Conservation (phyloP, 208 protist species). For the Naegleria gruberi region DNA sequence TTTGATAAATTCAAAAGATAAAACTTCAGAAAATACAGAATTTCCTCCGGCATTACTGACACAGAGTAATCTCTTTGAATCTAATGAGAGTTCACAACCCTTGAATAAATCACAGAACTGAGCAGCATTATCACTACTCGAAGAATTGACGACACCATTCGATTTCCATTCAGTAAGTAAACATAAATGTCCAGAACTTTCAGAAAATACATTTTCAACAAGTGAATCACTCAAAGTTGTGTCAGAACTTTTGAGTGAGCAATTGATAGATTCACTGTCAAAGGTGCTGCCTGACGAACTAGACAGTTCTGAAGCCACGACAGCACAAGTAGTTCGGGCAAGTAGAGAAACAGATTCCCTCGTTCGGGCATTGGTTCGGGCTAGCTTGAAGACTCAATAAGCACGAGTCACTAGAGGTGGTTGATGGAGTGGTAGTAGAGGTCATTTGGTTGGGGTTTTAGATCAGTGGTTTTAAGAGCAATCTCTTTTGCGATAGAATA, state of each 20-base stretch:
- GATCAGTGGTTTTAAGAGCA: too few relatives aligned
- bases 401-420: too few relatives aligned
- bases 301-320: too few relatives aligned
- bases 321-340: not conserved
- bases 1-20: conserved; percentile 43
- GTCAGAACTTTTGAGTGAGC: too few relatives aligned
- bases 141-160: not conserved
- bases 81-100: not conserved
- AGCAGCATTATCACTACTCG: not conserved
- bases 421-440: too few relatives aligned
- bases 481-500: too few relatives aligned
- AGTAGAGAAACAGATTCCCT: not conserved
- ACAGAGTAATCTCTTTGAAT: conserved; percentile 22
- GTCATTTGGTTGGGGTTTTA: too few relatives aligned
- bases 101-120: not conserved
- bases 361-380: too few relatives aligned
- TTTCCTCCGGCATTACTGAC: conserved; percentile 49
- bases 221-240: not conserved
- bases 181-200: not conserved
- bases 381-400: too few relatives aligned
- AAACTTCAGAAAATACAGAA: conserved; percentile 41
- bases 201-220: not conserved
- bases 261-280: too few relatives aligned
- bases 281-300: too few relatives aligned
- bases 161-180: not conserved